Percentiles rank a stretch among this genome's conserved stretches.
Conservation (phyloP, 495 filamentous ascomycete genomes). For the Penicillium goetzii region DNA sequence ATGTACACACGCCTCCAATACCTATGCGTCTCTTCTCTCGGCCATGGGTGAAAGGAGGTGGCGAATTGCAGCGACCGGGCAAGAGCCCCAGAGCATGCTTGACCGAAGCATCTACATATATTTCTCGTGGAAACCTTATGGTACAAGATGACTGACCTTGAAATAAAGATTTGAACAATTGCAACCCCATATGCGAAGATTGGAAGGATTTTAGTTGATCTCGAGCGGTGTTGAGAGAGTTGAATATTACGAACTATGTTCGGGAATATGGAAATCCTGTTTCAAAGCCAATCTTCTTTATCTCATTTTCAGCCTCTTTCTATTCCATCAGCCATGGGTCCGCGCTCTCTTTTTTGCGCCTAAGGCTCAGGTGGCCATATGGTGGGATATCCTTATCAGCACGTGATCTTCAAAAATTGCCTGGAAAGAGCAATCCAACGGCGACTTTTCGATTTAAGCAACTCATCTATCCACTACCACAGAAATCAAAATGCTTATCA, state of each 20-base stretch:
- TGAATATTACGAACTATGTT: no score
- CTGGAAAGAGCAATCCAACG: not conserved
- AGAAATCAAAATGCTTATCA: conserved; percentile 35
- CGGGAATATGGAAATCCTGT: no score
- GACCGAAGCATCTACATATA: no score
- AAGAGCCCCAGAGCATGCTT: no score
- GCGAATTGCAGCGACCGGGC: no score
- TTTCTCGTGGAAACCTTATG: no score
- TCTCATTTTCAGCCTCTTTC: not conserved
- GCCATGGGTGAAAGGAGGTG: no score
- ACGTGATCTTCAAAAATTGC: conserved; percentile 20
- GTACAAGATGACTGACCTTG: no score
- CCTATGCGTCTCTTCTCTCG: no score
- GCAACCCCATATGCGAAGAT: no score
- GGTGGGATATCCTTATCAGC: conserved; percentile 2
- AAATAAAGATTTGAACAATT: no score
- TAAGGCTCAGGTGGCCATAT: not conserved
- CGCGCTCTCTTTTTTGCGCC: not conserved
- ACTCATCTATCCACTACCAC: not conserved
- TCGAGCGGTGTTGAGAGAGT: not conserved
- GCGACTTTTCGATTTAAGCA: conserved; percentile 1
- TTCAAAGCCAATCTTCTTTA: not conserved
- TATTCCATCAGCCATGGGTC: not conserved
- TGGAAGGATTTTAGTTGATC: not conserved
- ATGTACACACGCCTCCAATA: no score